Percentiles rank a stretch among this genome's conserved stretches.
These are phyloP conservation scores for Epichloe gansuensis DNA, from an alignment of 2,329 filamentous ascomycete genomes.

Conservation along the genomic window DNA sequence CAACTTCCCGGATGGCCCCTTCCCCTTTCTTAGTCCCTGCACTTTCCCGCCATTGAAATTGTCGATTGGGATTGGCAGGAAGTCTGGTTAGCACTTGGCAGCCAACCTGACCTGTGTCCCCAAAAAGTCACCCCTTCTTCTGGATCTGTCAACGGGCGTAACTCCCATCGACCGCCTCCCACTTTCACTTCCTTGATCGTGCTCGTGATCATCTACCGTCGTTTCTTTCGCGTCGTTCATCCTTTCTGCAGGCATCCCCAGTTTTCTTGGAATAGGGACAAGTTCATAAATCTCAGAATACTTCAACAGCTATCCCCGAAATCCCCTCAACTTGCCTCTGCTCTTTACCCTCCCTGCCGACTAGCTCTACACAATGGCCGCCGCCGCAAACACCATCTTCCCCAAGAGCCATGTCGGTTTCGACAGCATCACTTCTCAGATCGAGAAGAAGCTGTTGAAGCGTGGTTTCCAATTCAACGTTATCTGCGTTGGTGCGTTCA, in stretches of 20 bases:
- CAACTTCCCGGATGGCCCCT: constrained; percentile 18
- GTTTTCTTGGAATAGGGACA: constrained; percentile 25
- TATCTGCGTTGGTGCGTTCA: constrained; percentile 86
- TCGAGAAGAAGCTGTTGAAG: constrained; percentile 98
- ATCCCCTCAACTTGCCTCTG: background rate
- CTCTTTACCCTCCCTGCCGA: constrained; percentile 9
- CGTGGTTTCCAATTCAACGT: constrained; percentile 99
- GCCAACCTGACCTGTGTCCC: constrained; percentile 15
- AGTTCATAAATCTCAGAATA: constrained; percentile 11
- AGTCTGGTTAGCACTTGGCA: background rate
- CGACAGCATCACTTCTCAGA: constrained; percentile 99
- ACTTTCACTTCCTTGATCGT: constrained; percentile 4
- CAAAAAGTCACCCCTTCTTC: constrained; percentile 26
- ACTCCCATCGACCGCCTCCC: constrained; percentile 2
- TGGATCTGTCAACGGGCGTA: constrained; percentile 4
- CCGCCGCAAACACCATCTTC: constrained; percentile 55
- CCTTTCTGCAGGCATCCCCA: constrained; percentile 1
- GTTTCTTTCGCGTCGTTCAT: constrained; percentile 14
- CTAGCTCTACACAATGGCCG: constrained; percentile 52
- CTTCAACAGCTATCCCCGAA: constrained; percentile 13
- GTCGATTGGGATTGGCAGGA: constrained; percentile 32
- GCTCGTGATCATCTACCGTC: constrained; percentile 5
- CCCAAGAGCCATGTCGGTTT: constrained; percentile 99
- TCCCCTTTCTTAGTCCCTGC: constrained; percentile 32
- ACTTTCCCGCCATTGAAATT: constrained; percentile 33